Conservation (phyloP, 768 basidiomycete species). For the Panellus pusillus region DNA sequence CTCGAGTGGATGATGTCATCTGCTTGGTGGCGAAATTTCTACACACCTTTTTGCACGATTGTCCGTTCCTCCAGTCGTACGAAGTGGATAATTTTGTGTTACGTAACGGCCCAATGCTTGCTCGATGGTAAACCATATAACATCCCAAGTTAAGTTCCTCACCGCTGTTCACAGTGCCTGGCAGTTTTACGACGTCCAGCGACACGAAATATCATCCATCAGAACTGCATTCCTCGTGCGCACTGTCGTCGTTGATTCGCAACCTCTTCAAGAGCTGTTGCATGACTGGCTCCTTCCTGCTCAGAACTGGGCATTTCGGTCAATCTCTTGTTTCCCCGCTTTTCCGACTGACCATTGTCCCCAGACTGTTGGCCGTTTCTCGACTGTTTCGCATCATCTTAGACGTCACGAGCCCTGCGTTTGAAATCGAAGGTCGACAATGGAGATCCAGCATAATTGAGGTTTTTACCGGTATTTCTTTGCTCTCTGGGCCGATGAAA, state of each 20-base stretch:
- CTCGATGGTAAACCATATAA: conserved; percentile 50
- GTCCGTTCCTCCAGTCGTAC: conserved; percentile 59
- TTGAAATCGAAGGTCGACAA: conserved; percentile 62
- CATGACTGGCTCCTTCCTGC: conserved; percentile 37
- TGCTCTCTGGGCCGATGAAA: conserved; percentile 62
- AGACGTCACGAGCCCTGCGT: conserved; percentile 63
- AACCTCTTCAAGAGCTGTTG: conserved; percentile 58
- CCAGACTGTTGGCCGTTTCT: conserved; percentile 51
- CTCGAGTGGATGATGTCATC: conserved; percentile 48
- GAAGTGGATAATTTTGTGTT: conserved; percentile 76
- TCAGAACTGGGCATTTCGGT: conserved; percentile 54
- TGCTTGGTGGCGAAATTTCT: conserved; percentile 63
- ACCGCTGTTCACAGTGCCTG: conserved; percentile 49
- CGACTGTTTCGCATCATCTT: conserved; percentile 65
- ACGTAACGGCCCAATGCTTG: conserved; percentile 58
- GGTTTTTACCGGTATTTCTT: conserved; percentile 63
- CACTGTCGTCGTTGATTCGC: conserved; percentile 59
- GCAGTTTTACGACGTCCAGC: conserved; percentile 66
- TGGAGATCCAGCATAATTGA: conserved; percentile 64
- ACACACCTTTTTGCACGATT: conserved; percentile 56
- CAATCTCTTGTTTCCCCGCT: conserved; percentile 14
- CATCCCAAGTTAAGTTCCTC: not conserved
- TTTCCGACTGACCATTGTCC: not conserved
- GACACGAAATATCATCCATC: conserved; percentile 50
- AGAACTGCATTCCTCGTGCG: conserved; percentile 60